Percentiles rank a stretch among this genome's conserved stretches.
phyloP scores from a whole-genome alignment of 108 stramenopile species.

The Cyclotella sp. region DNA sequence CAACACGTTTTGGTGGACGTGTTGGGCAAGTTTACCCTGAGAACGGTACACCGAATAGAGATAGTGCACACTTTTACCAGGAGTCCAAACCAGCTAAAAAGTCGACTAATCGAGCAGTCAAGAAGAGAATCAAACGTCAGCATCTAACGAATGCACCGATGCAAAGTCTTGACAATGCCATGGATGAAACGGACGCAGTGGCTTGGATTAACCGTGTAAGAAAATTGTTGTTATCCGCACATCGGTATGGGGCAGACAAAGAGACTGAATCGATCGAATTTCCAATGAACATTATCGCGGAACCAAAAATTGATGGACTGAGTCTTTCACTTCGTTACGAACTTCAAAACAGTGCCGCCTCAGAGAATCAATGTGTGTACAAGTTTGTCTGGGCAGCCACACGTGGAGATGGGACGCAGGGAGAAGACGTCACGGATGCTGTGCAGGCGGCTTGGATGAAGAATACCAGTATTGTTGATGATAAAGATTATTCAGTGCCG shows the following conservation, averaged over 20 bases:
- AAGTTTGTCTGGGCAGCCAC: conserved; percentile 84
- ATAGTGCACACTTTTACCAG: not conserved
- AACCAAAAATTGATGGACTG: conserved; percentile 96
- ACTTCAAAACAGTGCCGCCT: not conserved
- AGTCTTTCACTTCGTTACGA: conserved; percentile 86
- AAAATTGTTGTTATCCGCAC: conserved; percentile 36
- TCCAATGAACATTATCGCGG: conserved; percentile 71
- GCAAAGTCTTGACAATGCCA: conserved; percentile 84
- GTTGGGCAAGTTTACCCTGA: conserved; percentile 59
- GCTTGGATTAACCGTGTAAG: conserved; percentile 73
- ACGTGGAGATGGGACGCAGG: conserved; percentile 86
- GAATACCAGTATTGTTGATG: conserved; percentile 7
- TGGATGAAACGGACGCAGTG: conserved; percentile 57
- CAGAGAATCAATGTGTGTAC: conserved; percentile 23
- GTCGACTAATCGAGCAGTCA: conserved; percentile 15
- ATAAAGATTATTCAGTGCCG: conserved; percentile 15
- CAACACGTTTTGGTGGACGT: conserved; percentile 78
- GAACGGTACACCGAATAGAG: conserved; percentile 9
- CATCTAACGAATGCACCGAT: conserved; percentile 70
- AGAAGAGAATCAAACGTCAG: conserved; percentile 53
- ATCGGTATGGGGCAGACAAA: not conserved
- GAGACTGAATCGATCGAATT: not conserved
- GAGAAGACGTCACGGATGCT: conserved; percentile 83
- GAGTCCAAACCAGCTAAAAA: conserved; percentile 10
- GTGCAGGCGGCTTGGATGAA: conserved; percentile 53